Conservation (phyloP, 139 green algal species). For the Chlorella sp. region DNA sequence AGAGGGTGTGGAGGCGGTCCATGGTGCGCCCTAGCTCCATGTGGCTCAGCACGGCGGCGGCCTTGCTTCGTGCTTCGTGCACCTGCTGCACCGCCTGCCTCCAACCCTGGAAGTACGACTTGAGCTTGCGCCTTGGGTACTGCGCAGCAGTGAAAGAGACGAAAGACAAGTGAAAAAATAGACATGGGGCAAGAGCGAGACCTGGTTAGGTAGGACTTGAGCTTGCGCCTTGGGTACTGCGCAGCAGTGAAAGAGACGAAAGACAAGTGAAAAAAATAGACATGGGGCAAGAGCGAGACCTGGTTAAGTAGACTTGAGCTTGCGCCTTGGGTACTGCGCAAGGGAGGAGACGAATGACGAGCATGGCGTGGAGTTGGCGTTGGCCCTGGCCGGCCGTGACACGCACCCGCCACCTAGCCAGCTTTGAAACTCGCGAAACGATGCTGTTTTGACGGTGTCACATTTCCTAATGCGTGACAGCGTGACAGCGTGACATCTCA, state of each 20-base stretch:
- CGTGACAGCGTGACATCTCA: too few relatives aligned
- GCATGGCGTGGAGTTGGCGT: too few relatives aligned
- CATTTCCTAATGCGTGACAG: neutral
- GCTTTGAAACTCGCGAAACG: too few relatives aligned
- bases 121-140: conserved; percentile 8
- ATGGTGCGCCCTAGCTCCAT: conserved; percentile 12
- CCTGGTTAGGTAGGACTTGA: conserved; percentile 19
- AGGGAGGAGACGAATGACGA: neutral
- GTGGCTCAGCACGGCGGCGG: conserved; percentile 13
- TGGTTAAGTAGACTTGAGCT: conserved; percentile 19
- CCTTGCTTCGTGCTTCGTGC: conserved; percentile 1
- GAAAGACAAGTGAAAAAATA: neutral
- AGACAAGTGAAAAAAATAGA: neutral
- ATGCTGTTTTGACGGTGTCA: too few relatives aligned
- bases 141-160: neutral
- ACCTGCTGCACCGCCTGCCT: neutral
- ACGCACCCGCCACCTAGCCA: too few relatives aligned
- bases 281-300: too few relatives aligned
- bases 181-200: too few relatives aligned
- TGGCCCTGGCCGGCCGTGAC: too few relatives aligned
- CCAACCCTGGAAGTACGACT: conserved; percentile 20
- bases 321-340: conserved; percentile 6
- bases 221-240: conserved; percentile 8
- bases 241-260: neutral
- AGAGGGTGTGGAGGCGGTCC: conserved; percentile 21